Evolutionary conservation across 345 rosid genomes (phyloP), one percentile per base, ranked within the genome.

Genomic region (Lepidium didymum): DNA sequence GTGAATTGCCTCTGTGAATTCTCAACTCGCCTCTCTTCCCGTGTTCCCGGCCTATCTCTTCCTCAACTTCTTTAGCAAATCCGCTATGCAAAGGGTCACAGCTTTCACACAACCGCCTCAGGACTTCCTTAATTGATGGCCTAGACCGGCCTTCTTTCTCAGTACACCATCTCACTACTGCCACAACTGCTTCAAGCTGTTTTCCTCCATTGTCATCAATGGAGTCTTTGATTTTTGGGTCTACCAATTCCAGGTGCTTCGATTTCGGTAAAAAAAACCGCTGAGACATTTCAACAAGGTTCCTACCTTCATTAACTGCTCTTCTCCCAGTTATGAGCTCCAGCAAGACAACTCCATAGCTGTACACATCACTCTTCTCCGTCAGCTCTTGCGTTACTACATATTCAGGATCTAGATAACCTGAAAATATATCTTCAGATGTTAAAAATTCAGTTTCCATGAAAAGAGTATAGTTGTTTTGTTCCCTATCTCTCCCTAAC

Each of bases 371-470:
- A 56, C 96, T 90, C 78, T 90, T 93, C 80, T 90, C 90, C 0
- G 91, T 93, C 64, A 90, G 91, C 76, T 93, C 87, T 72, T 85
- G 88, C n/a, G 92, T 88, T 61, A 87, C 73, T 55, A 83, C 81
- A 33, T 93, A 93, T 75, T 90, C 97, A 2, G 97, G 98, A 79
- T 90, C 98, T 86, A 90, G 83, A 64, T 90, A 90, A 69, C 98
- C 98, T 92, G 91, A 42, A 72, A 46, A 6, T 11, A 29, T 29
- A 27, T 50, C 18, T 9, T 1, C 19, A 41, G 11, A 10, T 13
- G 10, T 8, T n/a, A 5, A 16, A 15, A 16, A 12, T n/a, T 53
- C 34, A 35, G 64, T 18, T 37, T 36, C 42, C 35, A 45, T 56
- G 36, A 50, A 34, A 27, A 59, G 1, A 63, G 70, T 29, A 27